phyloP scores from a whole-genome alignment of 2,329 filamentous ascomycete species.

The Shiraia sp. region DNA sequence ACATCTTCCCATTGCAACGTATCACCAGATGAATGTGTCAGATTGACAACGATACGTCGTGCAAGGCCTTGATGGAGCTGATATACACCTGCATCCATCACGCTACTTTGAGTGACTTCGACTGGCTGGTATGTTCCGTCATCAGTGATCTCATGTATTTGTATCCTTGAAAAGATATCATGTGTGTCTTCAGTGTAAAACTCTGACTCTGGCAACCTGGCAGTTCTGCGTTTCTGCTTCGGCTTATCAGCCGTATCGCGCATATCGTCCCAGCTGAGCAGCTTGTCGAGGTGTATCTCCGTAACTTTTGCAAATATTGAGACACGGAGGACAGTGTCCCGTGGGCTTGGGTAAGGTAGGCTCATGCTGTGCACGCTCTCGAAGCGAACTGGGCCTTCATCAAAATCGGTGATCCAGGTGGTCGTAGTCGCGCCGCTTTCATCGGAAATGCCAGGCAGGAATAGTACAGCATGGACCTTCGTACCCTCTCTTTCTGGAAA shows the following conservation, averaged over 20 bases:
- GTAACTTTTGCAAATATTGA: slow-evolving; percentile 92
- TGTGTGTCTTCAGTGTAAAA: slow-evolving; percentile 94
- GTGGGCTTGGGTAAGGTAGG: slow-evolving; percentile 76
- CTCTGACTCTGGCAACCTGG: slow-evolving; percentile 85
- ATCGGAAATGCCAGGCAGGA: slow-evolving; percentile 86
- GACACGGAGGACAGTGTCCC: slow-evolving; percentile 76
- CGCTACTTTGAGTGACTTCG: slow-evolving; percentile 84
- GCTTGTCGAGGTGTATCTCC: slow-evolving; percentile 91
- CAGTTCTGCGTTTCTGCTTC: slow-evolving; percentile 62
- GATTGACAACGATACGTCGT: slow-evolving; percentile 79
- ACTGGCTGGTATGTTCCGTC: slow-evolving; percentile 89
- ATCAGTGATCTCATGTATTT: slow-evolving; percentile 90
- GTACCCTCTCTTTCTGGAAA: slow-evolving; percentile 96
- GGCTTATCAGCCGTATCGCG: slow-evolving; percentile 68
- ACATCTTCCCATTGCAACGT: slow-evolving; percentile 87
- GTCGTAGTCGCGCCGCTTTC: slow-evolving; percentile 87
- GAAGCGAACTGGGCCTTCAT: slow-evolving; percentile 89
- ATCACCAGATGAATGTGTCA: slow-evolving; percentile 91
- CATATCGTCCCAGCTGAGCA: slow-evolving; percentile 99
- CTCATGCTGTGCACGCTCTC: slow-evolving; percentile 99
- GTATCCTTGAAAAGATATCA: slow-evolving; percentile 84
- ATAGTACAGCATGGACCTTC: slow-evolving; percentile 95
- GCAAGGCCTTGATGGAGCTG: slow-evolving; percentile 95
- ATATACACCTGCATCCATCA: slow-evolving; percentile 85
- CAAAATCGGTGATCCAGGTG: slow-evolving; percentile 90